Percentiles rank a stretch among this genome's conserved stretches.
These are phyloP conservation scores for Euphorbia lathyris DNA, from an alignment of 345 rosid species.

Conservation along the genomic window DNA sequence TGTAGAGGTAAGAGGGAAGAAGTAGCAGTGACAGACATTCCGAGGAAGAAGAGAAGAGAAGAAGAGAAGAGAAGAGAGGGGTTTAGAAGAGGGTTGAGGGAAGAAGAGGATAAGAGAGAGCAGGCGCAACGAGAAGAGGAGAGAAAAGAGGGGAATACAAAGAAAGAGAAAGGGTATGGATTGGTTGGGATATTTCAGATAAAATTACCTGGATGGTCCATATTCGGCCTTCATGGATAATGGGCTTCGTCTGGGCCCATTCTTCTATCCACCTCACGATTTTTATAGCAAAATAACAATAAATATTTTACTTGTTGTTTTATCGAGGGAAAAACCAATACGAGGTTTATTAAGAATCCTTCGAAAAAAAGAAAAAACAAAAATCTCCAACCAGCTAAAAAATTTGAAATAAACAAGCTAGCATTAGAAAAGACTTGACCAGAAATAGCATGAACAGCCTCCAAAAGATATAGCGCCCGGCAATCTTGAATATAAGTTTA, in stretches of 20 bases:
- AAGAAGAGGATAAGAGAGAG: conserved; percentile 21
- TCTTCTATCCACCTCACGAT: conserved; percentile 47
- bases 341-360: no score
- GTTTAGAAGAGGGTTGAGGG: conserved; percentile 20
- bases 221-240: not conserved
- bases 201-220: not conserved
- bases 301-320: no score
- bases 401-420: no score
- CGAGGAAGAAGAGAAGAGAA: not conserved
- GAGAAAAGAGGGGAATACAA: not conserved
- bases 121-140: not conserved
- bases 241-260: conserved; percentile 30
- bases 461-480: no score
- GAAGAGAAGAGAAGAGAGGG: conserved; percentile 30
- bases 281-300: no score
- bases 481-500: no score
- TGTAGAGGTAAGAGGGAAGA: conserved; percentile 52
- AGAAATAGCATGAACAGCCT: no score
- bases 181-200: not conserved
- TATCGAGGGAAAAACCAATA: no score
- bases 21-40: conserved; percentile 43
- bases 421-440: no score
- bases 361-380: no score
- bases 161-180: not conserved
- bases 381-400: no score